Percentiles rank a stretch among this genome's conserved stretches.
phyloP scores from a whole-genome alignment of 441 rosid genomes.

The Populus hybrid region DNA sequence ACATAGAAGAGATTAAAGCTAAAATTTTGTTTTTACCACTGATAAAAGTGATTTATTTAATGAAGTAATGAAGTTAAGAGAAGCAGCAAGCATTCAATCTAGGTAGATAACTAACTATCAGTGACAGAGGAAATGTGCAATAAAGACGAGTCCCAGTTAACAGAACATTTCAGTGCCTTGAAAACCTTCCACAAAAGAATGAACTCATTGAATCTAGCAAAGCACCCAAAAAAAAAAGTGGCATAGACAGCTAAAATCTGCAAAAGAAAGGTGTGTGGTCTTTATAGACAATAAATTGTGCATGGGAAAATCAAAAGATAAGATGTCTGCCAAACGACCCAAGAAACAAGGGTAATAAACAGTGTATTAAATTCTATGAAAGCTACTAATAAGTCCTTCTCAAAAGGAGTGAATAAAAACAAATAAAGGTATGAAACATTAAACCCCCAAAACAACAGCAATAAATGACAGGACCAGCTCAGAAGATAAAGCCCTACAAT shows the following conservation, averaged over 20 bases:
- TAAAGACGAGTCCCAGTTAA: conserved; percentile 16
- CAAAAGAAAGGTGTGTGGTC: conserved; percentile 30
- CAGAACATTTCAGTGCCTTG: conserved; percentile 18
- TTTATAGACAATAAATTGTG: conserved; percentile 35
- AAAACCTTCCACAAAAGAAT: conserved; percentile 19
- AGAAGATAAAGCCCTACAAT: conserved; percentile 23
- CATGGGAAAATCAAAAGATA: conserved; percentile 18
- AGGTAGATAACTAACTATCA: neutral
- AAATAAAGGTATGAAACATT: conserved; percentile 30
- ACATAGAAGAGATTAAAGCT: neutral
- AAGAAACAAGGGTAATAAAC: conserved; percentile 31
- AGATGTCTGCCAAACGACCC: conserved; percentile 27
- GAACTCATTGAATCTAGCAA: conserved; percentile 23
- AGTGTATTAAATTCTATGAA: conserved; percentile 31
- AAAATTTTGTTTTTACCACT: neutral
- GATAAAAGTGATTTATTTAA: neutral
- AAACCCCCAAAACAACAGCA: conserved; percentile 30
- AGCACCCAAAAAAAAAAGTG: conserved; percentile 15
- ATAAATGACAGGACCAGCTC: conserved; percentile 32
- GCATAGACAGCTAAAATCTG: conserved; percentile 21
- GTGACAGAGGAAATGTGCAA: neutral
- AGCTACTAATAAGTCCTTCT: conserved; percentile 29
- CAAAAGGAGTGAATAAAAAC: conserved; percentile 32
- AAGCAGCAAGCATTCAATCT: neutral
- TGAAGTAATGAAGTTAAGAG: neutral